These are phyloP conservation scores for Pythium insidiosum DNA, from an alignment of 352 stramenopile genomes.

Conservation along the genomic window DNA sequence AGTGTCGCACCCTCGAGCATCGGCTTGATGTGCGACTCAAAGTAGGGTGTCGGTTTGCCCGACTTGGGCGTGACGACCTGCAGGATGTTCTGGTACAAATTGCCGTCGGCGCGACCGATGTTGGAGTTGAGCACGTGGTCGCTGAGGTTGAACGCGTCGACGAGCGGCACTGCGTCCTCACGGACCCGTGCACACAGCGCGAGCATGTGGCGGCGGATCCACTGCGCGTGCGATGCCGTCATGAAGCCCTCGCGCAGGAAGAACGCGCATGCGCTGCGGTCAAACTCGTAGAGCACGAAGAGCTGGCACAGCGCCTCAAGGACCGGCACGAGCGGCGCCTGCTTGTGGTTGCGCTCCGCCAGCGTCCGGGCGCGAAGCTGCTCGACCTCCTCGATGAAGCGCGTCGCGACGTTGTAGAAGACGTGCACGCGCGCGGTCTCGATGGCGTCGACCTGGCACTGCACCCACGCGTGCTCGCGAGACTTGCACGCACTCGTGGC, in stretches of 20 bases:
- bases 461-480: conserved; percentile 35
- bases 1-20: conserved; percentile 46
- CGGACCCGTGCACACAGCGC: conserved; percentile 39
- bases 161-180: conserved; percentile 51
- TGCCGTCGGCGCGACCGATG: conserved; percentile 50
- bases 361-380: conserved; percentile 29
- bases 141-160: conserved; percentile 69
- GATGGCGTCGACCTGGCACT: conserved; percentile 72
- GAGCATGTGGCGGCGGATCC: conserved; percentile 34
- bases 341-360: neutral
- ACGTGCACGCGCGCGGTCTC: conserved; percentile 64
- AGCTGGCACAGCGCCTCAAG: conserved; percentile 58
- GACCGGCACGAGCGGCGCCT: conserved; percentile 29
- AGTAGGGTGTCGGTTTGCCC: conserved; percentile 38
- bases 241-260: conserved; percentile 59
- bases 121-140: conserved; percentile 66
- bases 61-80: conserved; percentile 28
- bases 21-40: conserved; percentile 43
- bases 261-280: conserved; percentile 34
- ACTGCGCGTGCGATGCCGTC: conserved; percentile 33
- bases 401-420: conserved; percentile 61
- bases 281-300: conserved; percentile 71
- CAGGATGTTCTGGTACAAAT: conserved; percentile 66
- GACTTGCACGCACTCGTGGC: neutral
- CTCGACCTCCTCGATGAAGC: conserved; percentile 48